Percentiles rank a stretch among this genome's conserved stretches.
phyloP scores from a whole-genome alignment of 352 stramenopile species.

The Phytophthora fragariaefolia region DNA sequence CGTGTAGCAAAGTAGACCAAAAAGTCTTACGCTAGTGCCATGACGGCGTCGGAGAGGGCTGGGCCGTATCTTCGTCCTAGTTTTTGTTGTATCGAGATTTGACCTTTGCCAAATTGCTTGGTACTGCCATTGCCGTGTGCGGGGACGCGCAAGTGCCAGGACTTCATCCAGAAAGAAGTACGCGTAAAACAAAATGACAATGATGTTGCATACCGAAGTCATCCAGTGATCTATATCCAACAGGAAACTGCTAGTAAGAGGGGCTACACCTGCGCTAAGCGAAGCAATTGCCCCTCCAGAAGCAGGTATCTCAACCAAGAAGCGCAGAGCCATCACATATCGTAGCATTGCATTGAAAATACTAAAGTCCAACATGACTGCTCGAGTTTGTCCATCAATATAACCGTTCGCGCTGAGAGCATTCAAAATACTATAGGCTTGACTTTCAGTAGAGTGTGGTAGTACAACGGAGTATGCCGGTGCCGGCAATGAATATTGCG shows the following conservation, averaged over 20 bases:
- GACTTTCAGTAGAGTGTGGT: constrained; percentile 21
- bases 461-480: constrained; percentile 56
- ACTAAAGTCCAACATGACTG: constrained; percentile 56
- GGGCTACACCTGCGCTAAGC: constrained; percentile 33
- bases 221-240: constrained; percentile 35
- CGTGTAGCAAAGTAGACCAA: constrained; percentile 47
- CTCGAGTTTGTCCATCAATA: constrained; percentile 49
- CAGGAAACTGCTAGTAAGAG: constrained; percentile 53
- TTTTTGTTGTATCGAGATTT: constrained; percentile 1
- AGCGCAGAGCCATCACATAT: constrained; percentile 45
- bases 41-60: constrained; percentile 31
- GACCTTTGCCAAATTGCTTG: constrained; percentile 29
- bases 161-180: constrained; percentile 59
- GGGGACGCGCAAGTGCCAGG: constrained; percentile 33
- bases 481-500: constrained; percentile 34
- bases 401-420: constrained; percentile 41
- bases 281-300: constrained; percentile 44
- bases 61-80: constrained; percentile 2
- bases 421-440: constrained; percentile 30
- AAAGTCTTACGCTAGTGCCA: constrained; percentile 34
- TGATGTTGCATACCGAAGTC: constrained; percentile 37
- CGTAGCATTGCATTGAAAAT: constrained; percentile 58
- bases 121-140: constrained; percentile 27
- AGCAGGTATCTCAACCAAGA: constrained; percentile 56
- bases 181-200: constrained; percentile 49